phyloP scores from a whole-genome alignment of 495 filamentous ascomycete species.

The Penicillium bovifimosum region DNA sequence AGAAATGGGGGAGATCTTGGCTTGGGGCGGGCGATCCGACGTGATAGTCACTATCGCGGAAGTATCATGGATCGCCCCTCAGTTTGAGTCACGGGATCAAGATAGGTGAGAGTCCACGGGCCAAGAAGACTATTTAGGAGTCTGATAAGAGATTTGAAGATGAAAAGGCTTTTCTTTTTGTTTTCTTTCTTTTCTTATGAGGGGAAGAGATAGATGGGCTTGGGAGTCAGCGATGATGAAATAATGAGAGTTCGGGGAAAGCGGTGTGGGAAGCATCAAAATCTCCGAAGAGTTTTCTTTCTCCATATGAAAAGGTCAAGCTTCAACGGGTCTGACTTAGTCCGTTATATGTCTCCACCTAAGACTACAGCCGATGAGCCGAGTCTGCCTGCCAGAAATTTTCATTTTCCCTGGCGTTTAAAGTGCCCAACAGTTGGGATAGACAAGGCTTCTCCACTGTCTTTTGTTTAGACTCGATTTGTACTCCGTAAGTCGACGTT shows the following conservation, averaged over 20 bases:
- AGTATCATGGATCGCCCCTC: constrained; percentile 14
- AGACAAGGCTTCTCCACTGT: constrained; percentile 15
- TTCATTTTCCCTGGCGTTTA: constrained; percentile 12
- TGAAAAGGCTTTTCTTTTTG: not conserved
- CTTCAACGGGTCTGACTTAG: too few species aligned
- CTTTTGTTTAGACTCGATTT: constrained; percentile 5
- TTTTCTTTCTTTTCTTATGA: not conserved
- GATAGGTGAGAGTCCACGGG: too few species aligned
- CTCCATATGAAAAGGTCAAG: too few species aligned
- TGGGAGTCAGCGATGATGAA: constrained; percentile 6
- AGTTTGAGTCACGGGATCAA: too few species aligned
- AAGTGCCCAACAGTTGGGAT: constrained; percentile 1
- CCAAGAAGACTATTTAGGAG: not conserved
- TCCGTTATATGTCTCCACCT: too few species aligned
- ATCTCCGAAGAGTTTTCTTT: too few species aligned
- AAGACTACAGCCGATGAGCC: too few species aligned
- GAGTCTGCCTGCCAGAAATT: too few species aligned
- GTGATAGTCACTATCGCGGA: not conserved
- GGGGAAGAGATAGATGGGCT: not conserved
- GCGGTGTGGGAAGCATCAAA: not conserved
- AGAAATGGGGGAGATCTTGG: constrained; percentile 10
- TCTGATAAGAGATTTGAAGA: not conserved
- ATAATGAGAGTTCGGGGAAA: too few species aligned
- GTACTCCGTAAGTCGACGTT: too few species aligned
- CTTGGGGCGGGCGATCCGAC: constrained; percentile 20